phyloP scores from a whole-genome alignment of 768 basidiomycete genomes.

The Rhizopogon rudus region DNA sequence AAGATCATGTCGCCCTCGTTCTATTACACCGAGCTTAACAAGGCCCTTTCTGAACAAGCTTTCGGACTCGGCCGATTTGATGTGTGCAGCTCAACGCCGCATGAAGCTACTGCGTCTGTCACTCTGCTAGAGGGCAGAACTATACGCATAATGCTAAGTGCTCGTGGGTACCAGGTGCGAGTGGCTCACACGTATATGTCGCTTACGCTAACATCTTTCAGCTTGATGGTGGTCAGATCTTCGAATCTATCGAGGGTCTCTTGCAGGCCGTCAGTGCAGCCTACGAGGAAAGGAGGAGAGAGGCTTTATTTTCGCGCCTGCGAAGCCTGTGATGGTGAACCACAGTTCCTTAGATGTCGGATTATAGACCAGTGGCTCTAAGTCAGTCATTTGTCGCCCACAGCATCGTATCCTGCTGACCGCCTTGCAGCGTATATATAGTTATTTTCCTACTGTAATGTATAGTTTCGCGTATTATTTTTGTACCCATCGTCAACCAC shows the following conservation, averaged over 20 bases:
- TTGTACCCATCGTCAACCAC: background rate
- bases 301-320: constrained; percentile 43
- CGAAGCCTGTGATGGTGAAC: constrained; percentile 30
- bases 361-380: background rate
- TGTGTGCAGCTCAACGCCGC: constrained; percentile 31
- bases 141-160: constrained; percentile 43
- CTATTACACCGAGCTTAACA: constrained; percentile 43
- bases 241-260: constrained; percentile 58
- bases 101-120: constrained; percentile 50
- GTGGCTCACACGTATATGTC: background rate
- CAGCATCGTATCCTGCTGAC: background rate
- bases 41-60: constrained; percentile 53
- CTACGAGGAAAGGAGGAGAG: constrained; percentile 44
- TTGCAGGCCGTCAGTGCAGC: constrained; percentile 50
- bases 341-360: background rate
- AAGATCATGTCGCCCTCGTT: constrained; percentile 22
- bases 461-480: background rate
- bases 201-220: constrained; percentile 10
- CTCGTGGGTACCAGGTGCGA: constrained; percentile 53
- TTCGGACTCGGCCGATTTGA: constrained; percentile 50
- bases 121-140: constrained; percentile 51
- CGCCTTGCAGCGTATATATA: background rate
- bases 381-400: background rate
- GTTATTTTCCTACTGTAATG: background rate
- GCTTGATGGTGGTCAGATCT: constrained; percentile 27